Evolutionary conservation across 2,329 filamentous ascomycete genomes (phyloP).

Genomic region (Talaromyces sp.): DNA sequence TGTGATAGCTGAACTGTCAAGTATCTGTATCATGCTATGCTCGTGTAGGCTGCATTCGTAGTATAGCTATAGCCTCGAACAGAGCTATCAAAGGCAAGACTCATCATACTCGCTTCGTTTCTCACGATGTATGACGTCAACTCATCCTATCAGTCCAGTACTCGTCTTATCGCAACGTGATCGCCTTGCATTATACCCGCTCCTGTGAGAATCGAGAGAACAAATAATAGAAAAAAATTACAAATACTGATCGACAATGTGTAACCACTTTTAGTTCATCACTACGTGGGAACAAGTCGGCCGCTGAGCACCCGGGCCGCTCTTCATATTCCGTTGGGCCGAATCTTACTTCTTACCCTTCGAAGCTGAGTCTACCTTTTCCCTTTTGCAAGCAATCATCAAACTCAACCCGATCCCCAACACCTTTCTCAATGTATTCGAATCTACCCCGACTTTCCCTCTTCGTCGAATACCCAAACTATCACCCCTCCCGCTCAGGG

Average conservation of each 20-base stretch:
- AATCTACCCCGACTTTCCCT: too few relatives aligned
- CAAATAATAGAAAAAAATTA: not conserved
- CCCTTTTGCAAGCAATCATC: not conserved
- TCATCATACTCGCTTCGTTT: too few relatives aligned
- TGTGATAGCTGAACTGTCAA: too few relatives aligned
- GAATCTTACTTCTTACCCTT: not conserved
- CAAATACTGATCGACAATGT: not conserved
- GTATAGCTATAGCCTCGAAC: too few relatives aligned
- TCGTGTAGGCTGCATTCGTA: too few relatives aligned
- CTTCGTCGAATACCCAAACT: not conserved
- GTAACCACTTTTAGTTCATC: not conserved
- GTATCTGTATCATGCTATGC: too few relatives aligned
- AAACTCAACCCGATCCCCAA: not conserved
- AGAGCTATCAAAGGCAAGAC: too few relatives aligned
- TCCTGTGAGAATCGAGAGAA: not conserved
- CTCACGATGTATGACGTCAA: not conserved
- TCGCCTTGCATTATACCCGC: not conserved
- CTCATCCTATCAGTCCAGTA: not conserved
- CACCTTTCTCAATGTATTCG: too few relatives aligned
- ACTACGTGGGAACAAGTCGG: not conserved
- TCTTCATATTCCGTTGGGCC: too few relatives aligned
- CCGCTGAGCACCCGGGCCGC: not conserved
- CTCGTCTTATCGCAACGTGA: not conserved
- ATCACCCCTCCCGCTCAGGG: not conserved
- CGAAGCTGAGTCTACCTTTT: not conserved